Evolutionary conservation across 306 rosid species (phyloP), one percentile per base, ranked within the genome.

Genomic region (Quercus wislizeni): DNA sequence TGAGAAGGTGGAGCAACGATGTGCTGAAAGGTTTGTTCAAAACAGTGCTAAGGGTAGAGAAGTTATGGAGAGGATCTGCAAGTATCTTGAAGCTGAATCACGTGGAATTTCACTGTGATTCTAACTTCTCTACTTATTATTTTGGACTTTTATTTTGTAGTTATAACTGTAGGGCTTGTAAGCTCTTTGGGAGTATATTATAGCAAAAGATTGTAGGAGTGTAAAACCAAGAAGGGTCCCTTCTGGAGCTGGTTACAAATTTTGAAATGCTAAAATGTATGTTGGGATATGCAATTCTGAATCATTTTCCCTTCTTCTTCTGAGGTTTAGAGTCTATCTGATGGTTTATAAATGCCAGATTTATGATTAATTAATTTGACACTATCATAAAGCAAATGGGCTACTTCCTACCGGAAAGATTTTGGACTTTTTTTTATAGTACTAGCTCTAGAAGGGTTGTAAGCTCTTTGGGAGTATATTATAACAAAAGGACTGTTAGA

Each of bases 41-140:
- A 95, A 92, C 75, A 91, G 97, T 83, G 92, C 80, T 27, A 91
- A 90, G 86, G 92, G 99, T 76, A 93, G 98, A 79, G 97, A 92
- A 84, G 98, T 90, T 49, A 95, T 92, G 99, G 98, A 92, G 91
- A 86, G 94, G 80, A 95, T 95, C 23, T 91, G 99, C 83, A 91
- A 89, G 79, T 95, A 91, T 88, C 96, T 92, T 72, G 97, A 95
- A 85, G 89, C 99, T 38, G 97, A 93, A 83, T 87, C 97, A 17
- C 73, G 83, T 1, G 88, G 89, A 38, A 69, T 92, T 77, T 30
- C 91, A 12, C 78, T 88, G 79, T 94, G 86, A 86, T 81, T 57
- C 52, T 68, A 12, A 30, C 55, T 21, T 30, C 62, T 78, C 84
- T 27, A 12, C 28, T 49, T 71, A 1, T 56, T 61, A 65, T 76